These are phyloP conservation scores for Phanerochaete sordida DNA, from an alignment of 768 basidiomycete species.

Conservation along the genomic window DNA sequence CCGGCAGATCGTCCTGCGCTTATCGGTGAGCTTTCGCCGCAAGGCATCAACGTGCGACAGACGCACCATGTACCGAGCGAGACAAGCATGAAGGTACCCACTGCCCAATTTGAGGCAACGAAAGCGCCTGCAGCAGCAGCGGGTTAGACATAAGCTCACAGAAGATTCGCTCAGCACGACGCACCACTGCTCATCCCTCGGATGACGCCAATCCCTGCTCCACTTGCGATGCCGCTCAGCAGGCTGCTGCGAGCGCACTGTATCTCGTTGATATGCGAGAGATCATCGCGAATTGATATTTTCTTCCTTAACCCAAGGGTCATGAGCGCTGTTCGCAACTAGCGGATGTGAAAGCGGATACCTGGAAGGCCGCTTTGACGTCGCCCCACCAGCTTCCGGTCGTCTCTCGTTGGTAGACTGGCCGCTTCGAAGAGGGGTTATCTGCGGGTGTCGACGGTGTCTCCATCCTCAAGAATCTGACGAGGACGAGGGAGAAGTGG, in stretches of 20 bases:
- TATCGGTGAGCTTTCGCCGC: neutral
- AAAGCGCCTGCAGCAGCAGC: slow-evolving; percentile 45
- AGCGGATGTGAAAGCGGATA: slow-evolving; percentile 7
- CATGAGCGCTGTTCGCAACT: neutral
- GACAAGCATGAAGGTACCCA: slow-evolving; percentile 67
- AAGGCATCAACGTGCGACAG: neutral
- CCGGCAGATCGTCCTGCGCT: slow-evolving; percentile 60
- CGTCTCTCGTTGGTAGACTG: slow-evolving; percentile 28
- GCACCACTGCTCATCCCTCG: slow-evolving; percentile 62
- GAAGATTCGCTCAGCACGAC: slow-evolving; percentile 22
- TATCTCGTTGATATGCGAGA: slow-evolving; percentile 59
- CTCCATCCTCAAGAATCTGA: slow-evolving; percentile 9
- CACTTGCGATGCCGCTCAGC: slow-evolving; percentile 76
- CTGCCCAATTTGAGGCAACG: slow-evolving; percentile 75
- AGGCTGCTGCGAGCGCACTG: slow-evolving; percentile 78
- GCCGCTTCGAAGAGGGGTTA: slow-evolving; percentile 10
- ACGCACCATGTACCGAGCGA: slow-evolving; percentile 70
- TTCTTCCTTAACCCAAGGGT: slow-evolving; percentile 36
- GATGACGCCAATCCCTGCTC: slow-evolving; percentile 72
- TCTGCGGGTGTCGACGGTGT: slow-evolving; percentile 4
- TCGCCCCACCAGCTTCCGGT: slow-evolving; percentile 32
- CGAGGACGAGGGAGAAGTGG: neutral
- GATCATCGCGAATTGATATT: slow-evolving; percentile 46
- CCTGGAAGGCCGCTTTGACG: slow-evolving; percentile 32
- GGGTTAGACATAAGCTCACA: neutral